Evolutionary conservation across 192 early-diverging fungal genomes (phyloP).

Genomic region (Geranomyces variabilis): DNA sequence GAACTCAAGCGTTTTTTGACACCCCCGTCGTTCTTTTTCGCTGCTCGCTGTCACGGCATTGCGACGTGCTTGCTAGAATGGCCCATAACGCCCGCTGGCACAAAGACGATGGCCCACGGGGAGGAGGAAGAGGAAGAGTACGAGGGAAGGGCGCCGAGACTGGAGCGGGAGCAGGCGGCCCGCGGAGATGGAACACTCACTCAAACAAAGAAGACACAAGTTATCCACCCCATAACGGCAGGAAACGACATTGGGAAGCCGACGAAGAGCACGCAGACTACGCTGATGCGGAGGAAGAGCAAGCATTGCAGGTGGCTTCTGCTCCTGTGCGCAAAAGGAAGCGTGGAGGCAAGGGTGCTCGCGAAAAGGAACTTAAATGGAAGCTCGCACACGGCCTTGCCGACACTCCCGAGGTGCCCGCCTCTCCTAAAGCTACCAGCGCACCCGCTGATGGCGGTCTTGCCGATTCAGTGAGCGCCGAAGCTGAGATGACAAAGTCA

Average conservation of each 20-base stretch:
- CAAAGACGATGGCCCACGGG: too few relatives aligned
- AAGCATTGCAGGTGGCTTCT: background rate
- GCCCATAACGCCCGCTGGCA: too few relatives aligned
- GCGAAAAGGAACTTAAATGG: slow-evolving; percentile 36
- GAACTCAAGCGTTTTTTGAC: too few relatives aligned
- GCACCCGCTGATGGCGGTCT: background rate
- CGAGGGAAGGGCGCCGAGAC: too few relatives aligned
- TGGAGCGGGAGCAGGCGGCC: too few relatives aligned
- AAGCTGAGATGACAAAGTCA: background rate
- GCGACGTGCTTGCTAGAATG: too few relatives aligned
- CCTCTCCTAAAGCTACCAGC: background rate
- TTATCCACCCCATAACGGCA: background rate
- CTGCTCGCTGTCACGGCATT: too few relatives aligned
- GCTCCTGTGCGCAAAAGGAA: slow-evolving; percentile 28
- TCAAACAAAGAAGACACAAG: background rate
- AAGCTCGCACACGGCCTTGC: slow-evolving; percentile 16
- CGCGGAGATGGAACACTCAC: too few relatives aligned
- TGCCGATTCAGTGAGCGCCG: background rate
- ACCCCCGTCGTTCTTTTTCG: too few relatives aligned
- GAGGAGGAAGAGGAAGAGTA: too few relatives aligned
- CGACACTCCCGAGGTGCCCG: background rate
- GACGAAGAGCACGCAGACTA: background rate
- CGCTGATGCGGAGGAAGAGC: background rate
- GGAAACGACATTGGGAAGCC: background rate
- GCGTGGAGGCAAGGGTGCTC: slow-evolving; percentile 32